Evolutionary conservation across 2,329 filamentous ascomycete genomes (phyloP).

Genomic region (Pseudovirgaria hyperparasitica): DNA sequence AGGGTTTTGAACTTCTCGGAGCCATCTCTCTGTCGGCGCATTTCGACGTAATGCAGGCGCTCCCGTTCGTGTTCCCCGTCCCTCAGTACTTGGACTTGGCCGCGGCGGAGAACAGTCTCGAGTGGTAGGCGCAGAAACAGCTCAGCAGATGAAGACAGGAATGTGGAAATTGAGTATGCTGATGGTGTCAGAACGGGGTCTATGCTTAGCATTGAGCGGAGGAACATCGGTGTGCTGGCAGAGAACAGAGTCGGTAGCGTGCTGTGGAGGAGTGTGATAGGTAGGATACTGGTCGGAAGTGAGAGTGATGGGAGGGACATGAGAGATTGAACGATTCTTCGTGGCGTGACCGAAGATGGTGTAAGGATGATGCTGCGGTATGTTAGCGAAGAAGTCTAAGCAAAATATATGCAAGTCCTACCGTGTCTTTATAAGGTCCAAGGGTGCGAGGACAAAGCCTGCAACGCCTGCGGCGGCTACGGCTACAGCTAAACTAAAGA

Average conservation of each 20-base stretch:
- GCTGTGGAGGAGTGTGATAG: slow-evolving; percentile 80
- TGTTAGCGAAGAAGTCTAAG: slow-evolving; percentile 6
- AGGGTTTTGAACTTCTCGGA: slow-evolving; percentile 49
- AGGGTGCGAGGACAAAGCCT: slow-evolving; percentile 67
- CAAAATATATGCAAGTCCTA: slow-evolving; percentile 8
- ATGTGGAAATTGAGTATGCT: slow-evolving; percentile 70
- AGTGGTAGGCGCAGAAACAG: slow-evolving; percentile 79
- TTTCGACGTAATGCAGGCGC: slow-evolving; percentile 14
- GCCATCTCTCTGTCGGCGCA: slow-evolving; percentile 8
- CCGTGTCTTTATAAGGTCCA: slow-evolving; percentile 79
- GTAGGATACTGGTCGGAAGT: slow-evolving; percentile 55
- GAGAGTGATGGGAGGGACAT: slow-evolving; percentile 59
- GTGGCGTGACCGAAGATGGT: slow-evolving; percentile 58
- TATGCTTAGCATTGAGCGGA: slow-evolving; percentile 73
- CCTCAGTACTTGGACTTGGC: slow-evolving; percentile 57
- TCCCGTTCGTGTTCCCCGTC: slow-evolving; percentile 18
- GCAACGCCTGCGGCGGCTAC: slow-evolving; percentile 55
- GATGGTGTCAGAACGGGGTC: slow-evolving; percentile 71
- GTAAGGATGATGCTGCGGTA: slow-evolving; percentile 64
- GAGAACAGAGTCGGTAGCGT: slow-evolving; percentile 73
- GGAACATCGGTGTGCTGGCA: slow-evolving; percentile 69
- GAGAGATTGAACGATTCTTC: slow-evolving; percentile 67
- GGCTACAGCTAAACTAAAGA: slow-evolving; percentile 65
- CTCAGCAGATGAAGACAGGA: slow-evolving; percentile 66
- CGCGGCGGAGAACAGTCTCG: slow-evolving; percentile 81